Conservation (phyloP, 2,329 filamentous ascomycete species). For the Trichoderma sp. region DNA sequence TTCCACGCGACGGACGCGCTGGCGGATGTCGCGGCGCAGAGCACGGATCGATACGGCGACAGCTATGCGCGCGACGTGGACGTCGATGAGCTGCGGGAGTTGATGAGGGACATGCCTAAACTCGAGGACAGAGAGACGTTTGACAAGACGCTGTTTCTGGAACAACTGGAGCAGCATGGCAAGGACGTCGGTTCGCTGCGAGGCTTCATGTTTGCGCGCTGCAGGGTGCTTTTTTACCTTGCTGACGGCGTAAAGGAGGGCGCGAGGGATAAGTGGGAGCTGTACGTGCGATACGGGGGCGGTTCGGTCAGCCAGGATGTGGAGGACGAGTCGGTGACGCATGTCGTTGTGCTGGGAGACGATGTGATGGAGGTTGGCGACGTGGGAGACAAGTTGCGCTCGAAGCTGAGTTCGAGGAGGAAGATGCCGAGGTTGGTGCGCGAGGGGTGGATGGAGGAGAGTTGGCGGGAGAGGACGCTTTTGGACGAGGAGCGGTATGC, state of each 20-base stretch:
- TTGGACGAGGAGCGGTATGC: slow-evolving; percentile 74
- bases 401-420: slow-evolving; percentile 48
- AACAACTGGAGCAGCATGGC: slow-evolving; percentile 59
- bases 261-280: slow-evolving; percentile 51
- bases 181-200: slow-evolving; percentile 55
- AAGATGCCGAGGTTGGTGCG: slow-evolving; percentile 70
- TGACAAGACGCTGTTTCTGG: slow-evolving; percentile 51
- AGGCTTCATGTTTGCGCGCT: slow-evolving; percentile 56
- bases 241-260: slow-evolving; percentile 38
- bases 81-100: slow-evolving; percentile 60
- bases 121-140: slow-evolving; percentile 48
- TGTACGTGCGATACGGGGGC: slow-evolving; percentile 68
- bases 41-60: slow-evolving; percentile 78
- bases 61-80: slow-evolving; percentile 75
- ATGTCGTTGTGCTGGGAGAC: slow-evolving; percentile 62
- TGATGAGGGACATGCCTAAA: slow-evolving; percentile 56
- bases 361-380: slow-evolving; percentile 45
- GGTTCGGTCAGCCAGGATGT: slow-evolving; percentile 59
- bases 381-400: slow-evolving; percentile 49
- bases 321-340: slow-evolving; percentile 63
- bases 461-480: slow-evolving; percentile 76
- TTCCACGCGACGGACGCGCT: slow-evolving; percentile 66
- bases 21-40: slow-evolving; percentile 56
- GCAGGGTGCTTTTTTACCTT: slow-evolving; percentile 46
- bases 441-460: slow-evolving; percentile 72